Evolutionary conservation across 1,139 yeast genomes (phyloP), one percentile per base, ranked within the genome.

Genomic region (Yamadazyma pseudoaaseri): DNA sequence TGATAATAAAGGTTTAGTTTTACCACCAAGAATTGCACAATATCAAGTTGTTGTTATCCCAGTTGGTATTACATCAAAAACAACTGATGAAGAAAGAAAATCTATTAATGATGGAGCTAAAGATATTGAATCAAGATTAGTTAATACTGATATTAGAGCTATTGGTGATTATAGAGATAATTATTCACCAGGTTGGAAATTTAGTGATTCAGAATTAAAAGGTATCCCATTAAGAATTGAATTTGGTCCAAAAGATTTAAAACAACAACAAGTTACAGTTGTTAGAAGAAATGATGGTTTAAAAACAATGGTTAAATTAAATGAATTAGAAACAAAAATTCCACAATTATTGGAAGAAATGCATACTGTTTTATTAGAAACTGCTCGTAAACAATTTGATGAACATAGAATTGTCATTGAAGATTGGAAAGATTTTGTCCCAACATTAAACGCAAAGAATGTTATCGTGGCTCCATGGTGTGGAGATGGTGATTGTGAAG

Each of bases 181-280:
- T 68, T 92, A 94, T 69, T 83, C 96, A 36, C 95, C 98, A 47
- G 98, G 98, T 45, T 94, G 97, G 97, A 94, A 92, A 67, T 94
- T 90, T 65, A 85, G 97, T 40, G 96, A 94, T 60, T 85, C 95
- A 76, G 99, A 94, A 70, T 79, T 94, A 59, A 87, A 86, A 72
- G 99, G 99, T 72, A 74, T 82, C 39, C 97, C 98, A 47, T 68
- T 92, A 46, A 86, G 98, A 64, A 58, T 92, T 32, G 99, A 94
- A 69, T 78, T 85, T 55, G 99, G 99, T 49, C 98, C 98, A 51
- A 86, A 85, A 66, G 99, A 94, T 63, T 69, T 87, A 52, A 83
- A 84, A 54, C 77, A 82, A 60, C 67, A 74, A 42, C 89, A 83
- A 54, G 94, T 84, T 35, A 73, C 86, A 30, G 94, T 89, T 39